These are phyloP conservation scores for Phytophthora multivora DNA, from an alignment of 352 stramenopile species.

Conservation along the genomic window DNA sequence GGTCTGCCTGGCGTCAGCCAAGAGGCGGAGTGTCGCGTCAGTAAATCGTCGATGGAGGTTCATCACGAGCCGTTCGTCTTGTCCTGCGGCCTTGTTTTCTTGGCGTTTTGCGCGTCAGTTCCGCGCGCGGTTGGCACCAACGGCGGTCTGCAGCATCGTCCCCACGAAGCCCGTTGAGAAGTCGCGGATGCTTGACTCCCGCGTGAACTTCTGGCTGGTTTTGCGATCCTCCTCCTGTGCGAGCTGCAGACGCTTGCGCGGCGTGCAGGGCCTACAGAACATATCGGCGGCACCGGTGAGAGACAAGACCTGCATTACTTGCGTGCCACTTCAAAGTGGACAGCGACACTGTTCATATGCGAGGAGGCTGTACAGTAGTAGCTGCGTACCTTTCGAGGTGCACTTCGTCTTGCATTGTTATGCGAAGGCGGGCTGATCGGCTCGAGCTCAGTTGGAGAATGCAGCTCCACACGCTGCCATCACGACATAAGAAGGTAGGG, in stretches of 20 bases:
- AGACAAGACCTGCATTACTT: background rate
- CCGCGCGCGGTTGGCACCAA: slow-evolving; percentile 4
- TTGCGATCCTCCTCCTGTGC: slow-evolving; percentile 62
- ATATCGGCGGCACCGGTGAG: background rate
- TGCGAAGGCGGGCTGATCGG: background rate
- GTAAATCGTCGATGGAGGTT: slow-evolving; percentile 12
- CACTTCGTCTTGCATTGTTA: slow-evolving; percentile 28
- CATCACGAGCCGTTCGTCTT: slow-evolving; percentile 2
- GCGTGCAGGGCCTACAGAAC: slow-evolving; percentile 57
- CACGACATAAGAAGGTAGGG: slow-evolving; percentile 8
- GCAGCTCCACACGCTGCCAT: background rate
- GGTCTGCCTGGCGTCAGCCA: slow-evolving; percentile 21
- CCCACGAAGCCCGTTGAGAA: slow-evolving; percentile 59
- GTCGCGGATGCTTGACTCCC: slow-evolving; percentile 39
- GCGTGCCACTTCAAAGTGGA: slow-evolving; percentile 1
- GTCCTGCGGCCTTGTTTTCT: background rate
- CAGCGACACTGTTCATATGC: background rate
- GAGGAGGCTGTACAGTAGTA: background rate
- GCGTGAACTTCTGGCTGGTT: slow-evolving; percentile 28
- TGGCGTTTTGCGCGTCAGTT: slow-evolving; percentile 2
- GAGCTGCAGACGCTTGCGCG: slow-evolving; percentile 63
- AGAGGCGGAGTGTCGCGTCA: slow-evolving; percentile 23
- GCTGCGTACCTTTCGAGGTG: slow-evolving; percentile 18
- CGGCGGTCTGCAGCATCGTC: slow-evolving; percentile 42
- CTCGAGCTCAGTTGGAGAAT: slow-evolving; percentile 24